These are phyloP conservation scores for Fusarium guadeloupense DNA, from an alignment of 2,329 filamentous ascomycete genomes.

Conservation along the genomic window DNA sequence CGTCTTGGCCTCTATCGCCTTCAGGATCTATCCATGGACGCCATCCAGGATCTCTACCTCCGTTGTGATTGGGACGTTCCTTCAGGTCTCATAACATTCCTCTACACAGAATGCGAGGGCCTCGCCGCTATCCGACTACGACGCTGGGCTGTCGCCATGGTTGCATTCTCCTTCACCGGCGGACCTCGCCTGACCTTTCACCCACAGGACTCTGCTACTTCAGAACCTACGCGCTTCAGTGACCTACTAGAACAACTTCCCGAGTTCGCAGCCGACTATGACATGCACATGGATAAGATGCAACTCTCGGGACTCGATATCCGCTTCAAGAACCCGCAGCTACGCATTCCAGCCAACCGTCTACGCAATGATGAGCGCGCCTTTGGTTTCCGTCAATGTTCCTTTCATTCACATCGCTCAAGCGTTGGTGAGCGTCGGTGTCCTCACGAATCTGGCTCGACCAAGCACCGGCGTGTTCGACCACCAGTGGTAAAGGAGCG, in stretches of 20 bases:
- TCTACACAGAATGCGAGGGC: slow-evolving; percentile 64
- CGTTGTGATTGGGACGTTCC: slow-evolving; percentile 67
- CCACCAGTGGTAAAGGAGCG: slow-evolving; percentile 11
- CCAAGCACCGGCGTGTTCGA: slow-evolving; percentile 24
- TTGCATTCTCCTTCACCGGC: slow-evolving; percentile 62
- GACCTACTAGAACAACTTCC: slow-evolving; percentile 55
- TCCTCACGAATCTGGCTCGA: slow-evolving; percentile 51
- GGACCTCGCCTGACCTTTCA: slow-evolving; percentile 46
- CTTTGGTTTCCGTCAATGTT: slow-evolving; percentile 69
- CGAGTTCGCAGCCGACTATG: slow-evolving; percentile 61
- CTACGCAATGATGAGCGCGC: slow-evolving; percentile 65
- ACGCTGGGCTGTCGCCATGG: slow-evolving; percentile 69
- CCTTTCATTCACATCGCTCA: slow-evolving; percentile 67
- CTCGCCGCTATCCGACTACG: slow-evolving; percentile 61
- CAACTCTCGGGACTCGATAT: slow-evolving; percentile 59
- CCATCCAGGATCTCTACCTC: slow-evolving; percentile 67
- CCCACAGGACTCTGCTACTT: slow-evolving; percentile 43
- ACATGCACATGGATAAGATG: slow-evolving; percentile 63
- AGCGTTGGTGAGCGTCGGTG: slow-evolving; percentile 64
- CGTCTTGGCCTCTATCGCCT: slow-evolving; percentile 59
- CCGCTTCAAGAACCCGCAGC: slow-evolving; percentile 68
- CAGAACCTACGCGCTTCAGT: slow-evolving; percentile 51
- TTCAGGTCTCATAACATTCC: slow-evolving; percentile 59
- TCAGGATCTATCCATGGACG: slow-evolving; percentile 67
- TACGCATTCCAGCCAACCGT: slow-evolving; percentile 65